These are phyloP conservation scores for Talaromyces borbonicus DNA, from an alignment of 495 filamentous ascomycete species.

Conservation along the genomic window DNA sequence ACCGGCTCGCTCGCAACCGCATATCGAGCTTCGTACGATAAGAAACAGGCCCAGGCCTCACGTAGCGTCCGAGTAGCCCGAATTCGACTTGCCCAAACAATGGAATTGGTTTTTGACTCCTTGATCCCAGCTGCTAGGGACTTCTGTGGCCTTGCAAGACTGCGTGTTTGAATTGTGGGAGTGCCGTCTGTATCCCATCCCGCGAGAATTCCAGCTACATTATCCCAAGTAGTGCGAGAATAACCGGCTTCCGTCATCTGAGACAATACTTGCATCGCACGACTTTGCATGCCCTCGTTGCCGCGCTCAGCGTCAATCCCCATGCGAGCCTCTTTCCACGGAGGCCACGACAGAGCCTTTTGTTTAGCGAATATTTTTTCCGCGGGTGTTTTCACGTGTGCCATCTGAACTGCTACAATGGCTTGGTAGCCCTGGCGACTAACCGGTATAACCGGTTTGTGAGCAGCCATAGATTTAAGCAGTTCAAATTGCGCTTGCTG, in stretches of 20 bases:
- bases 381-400: conserved; percentile 48
- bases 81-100: conserved; percentile 52
- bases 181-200: conserved; percentile 62
- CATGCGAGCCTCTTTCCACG: conserved; percentile 55
- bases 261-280: conserved; percentile 44
- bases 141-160: conserved; percentile 19
- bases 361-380: conserved; percentile 50
- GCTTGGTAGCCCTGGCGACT: conserved; percentile 54
- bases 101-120: conserved; percentile 10
- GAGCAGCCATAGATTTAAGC: conserved; percentile 49
- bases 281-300: conserved; percentile 46
- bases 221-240: conserved; percentile 42
- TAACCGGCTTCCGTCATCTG: conserved; percentile 61
- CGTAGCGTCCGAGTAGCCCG: conserved; percentile 55
- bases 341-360: conserved; percentile 59
- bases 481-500: conserved; percentile 56
- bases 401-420: conserved; percentile 48
- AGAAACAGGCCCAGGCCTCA: conserved; percentile 65
- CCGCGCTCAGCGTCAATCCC: conserved; percentile 48
- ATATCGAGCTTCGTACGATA: conserved; percentile 38
- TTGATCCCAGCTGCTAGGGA: conserved; percentile 12
- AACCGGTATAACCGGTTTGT: conserved; percentile 45
- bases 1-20: conserved; percentile 26
- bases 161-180: conserved; percentile 59
- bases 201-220: conserved; percentile 43